Conservation (phyloP, 2,329 filamentous ascomycete genomes). For the Sordariomycetes sp. region DNA sequence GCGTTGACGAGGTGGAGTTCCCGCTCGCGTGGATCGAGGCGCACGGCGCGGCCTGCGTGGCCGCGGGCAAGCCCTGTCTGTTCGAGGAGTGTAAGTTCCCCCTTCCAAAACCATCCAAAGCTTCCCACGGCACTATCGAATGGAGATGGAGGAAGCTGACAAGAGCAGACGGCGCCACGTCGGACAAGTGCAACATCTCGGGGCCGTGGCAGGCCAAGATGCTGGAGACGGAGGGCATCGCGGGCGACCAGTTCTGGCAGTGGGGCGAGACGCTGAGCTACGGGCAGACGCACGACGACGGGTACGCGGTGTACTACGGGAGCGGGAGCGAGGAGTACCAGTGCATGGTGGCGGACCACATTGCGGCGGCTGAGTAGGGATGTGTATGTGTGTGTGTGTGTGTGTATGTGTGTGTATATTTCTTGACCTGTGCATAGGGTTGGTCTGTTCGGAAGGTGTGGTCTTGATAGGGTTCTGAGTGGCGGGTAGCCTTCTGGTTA, state of each 20-base stretch:
- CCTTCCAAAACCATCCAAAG: neutral
- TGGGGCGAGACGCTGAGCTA: slow-evolving; percentile 27
- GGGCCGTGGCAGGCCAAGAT: slow-evolving; percentile 31
- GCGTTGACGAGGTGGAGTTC: slow-evolving; percentile 3
- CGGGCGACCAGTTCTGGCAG: slow-evolving; percentile 28
- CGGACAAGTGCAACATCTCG: slow-evolving; percentile 27
- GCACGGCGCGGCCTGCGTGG: slow-evolving; percentile 16
- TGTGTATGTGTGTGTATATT: neutral
- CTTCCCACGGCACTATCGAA: too few relatives aligned
- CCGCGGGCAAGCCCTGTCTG: slow-evolving; percentile 18
- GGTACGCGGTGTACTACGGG: slow-evolving; percentile 31
- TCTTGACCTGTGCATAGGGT: neutral
- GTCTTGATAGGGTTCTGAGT: neutral
- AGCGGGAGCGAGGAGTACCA: slow-evolving; percentile 24
- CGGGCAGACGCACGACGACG: slow-evolving; percentile 29
- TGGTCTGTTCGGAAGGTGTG: neutral
- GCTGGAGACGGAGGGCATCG: slow-evolving; percentile 18
- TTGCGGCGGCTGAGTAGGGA: slow-evolving; percentile 10
- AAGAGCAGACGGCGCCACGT: slow-evolving; percentile 12
- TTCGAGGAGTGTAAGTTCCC: slow-evolving; percentile 22
- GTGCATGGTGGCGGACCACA: slow-evolving; percentile 32
- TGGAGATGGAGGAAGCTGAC: neutral
- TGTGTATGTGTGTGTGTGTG: neutral
- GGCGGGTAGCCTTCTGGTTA: neutral
- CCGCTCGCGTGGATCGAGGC: slow-evolving; percentile 12